Base-by-base conservation (phyloP, 768 basidiomycete species). In the Lentinula lateritia region DNA sequence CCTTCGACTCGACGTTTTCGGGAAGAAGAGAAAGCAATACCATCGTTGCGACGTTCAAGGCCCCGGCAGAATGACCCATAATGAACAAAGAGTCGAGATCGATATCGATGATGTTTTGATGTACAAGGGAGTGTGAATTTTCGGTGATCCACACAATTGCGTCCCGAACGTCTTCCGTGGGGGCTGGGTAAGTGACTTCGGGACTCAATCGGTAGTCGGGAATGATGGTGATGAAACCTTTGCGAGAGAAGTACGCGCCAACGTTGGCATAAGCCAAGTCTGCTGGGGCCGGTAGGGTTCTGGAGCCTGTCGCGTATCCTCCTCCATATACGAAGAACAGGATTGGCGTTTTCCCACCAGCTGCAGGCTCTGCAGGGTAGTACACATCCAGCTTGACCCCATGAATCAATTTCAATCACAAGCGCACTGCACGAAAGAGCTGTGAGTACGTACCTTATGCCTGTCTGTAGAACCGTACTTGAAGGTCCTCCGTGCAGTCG, bases 271-370 rank as follows among this genome's bases (percentile, higher is more conserved):
- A 88, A 9, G 70, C 75, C 52, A 87, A 76, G 48, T 82, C 79
- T 48, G 75, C 74, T 0, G 85, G 79, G 8, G 23, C 20, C 4
- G 53, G 77, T 71, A 1, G 78, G 73, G 9, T 43, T 34, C 56
- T 50, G 34, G 75, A 73, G 1, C 88, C 88, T 0, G 70, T 68
- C 63, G 73, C 72, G 67, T 86, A 87, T 2, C 87, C 86, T 1
- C 88, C 88, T 1, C 88, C 88, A 63, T 90, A 89, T 45, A 84
- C 62, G 71, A 82, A 89, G 70, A 89, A 81, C 28, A 89, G 71
- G 20, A 89, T 73, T 0, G 84, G 84, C 0, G 78, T 72, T 57
- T 70, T 73, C 23, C 66, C 66, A 18, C 66, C 66, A 18, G 68
- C 66, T 10, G 67, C 61, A 5, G 68, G 53, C 2, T 73, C 41